Conservation (phyloP, 495 filamentous ascomycete genomes). For the Extremus antarcticus region DNA sequence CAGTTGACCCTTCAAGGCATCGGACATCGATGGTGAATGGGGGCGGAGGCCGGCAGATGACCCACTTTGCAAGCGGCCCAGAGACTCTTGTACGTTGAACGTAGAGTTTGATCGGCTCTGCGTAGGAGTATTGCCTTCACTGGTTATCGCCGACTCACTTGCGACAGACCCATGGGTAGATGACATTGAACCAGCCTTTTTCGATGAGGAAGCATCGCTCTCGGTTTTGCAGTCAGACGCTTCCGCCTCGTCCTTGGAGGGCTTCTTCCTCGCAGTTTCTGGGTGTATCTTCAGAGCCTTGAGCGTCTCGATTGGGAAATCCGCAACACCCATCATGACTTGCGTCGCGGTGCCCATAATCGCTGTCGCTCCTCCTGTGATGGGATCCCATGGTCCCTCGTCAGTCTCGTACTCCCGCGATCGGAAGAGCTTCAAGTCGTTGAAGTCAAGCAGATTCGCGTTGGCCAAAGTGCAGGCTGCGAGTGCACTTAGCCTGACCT, state of each 20-base stretch:
- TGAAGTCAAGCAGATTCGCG: constrained; percentile 29
- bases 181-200: background rate
- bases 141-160: background rate
- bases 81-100: constrained; percentile 14
- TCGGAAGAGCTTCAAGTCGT: constrained; percentile 32
- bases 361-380: constrained; percentile 47
- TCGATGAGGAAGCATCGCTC: background rate
- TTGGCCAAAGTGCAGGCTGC: constrained; percentile 31
- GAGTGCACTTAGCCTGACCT: constrained; percentile 30
- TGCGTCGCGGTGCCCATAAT: constrained; percentile 63
- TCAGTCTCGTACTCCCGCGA: constrained; percentile 33
- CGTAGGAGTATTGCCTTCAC: constrained; percentile 5
- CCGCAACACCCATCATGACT: constrained; percentile 70
- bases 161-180: background rate
- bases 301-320: constrained; percentile 63
- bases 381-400: constrained; percentile 35
- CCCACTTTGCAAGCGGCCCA: constrained; percentile 1
- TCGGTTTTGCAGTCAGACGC: constrained; percentile 5
- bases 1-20: background rate
- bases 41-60: background rate
- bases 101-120: constrained; percentile 10
- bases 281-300: constrained; percentile 42
- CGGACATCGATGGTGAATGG: background rate
- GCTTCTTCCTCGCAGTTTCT: constrained; percentile 23
- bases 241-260: constrained; percentile 7